Base-by-base conservation (phyloP, 2,329 filamentous ascomycete species). In the Cytospora mali region DNA sequence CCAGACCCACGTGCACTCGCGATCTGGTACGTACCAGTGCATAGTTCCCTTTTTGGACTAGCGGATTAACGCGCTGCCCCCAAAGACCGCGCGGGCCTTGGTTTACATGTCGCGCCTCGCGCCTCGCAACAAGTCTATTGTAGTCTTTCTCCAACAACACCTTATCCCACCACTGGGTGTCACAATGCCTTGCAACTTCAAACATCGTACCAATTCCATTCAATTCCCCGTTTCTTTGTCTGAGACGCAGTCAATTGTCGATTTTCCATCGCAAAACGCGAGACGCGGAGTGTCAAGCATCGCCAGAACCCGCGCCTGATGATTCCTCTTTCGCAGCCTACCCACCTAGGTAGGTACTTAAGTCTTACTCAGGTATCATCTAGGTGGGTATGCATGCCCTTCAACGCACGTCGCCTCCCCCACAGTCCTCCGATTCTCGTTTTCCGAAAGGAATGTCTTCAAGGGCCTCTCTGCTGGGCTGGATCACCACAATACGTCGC, bases 351-450 rank as follows among this genome's bases (percentile, higher is more conserved):
- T 42, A 42, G 39, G 39, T n/a, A n/a, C n/a, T n/a, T n/a, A n/a
- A n/a, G n/a, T n/a, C n/a, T n/a, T n/a, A n/a, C n/a, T n/a, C n/a
- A n/a, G n/a, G n/a, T n/a, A n/a, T n/a, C n/a, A n/a, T n/a, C n/a
- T n/a, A n/a, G n/a, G n/a, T n/a, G n/a, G n/a, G n/a, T n/a, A 10
- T 18, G 39, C 11, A 21, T 42, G 39, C 39, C 39, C 6, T 42
- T 21, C 77, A 78, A 78, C 82, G 89, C 91, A 90, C 83, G 79
- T 80, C 86, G 87, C 90, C 88, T 88, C 87, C 89, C 84, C 81
- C 75, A 89, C 83, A 92, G 91, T 92, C 85, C 84, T 88, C 88
- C 90, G 86, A 84, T 80, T 80, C 81, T 81, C 80, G 79, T 89
- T 88, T 88, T 89, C 85, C 84, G 81, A 73, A 81, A 85, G 83